Evolutionary conservation across 1,284 basidiomycete species (phyloP).

Genomic region (Boletus mariae): DNA sequence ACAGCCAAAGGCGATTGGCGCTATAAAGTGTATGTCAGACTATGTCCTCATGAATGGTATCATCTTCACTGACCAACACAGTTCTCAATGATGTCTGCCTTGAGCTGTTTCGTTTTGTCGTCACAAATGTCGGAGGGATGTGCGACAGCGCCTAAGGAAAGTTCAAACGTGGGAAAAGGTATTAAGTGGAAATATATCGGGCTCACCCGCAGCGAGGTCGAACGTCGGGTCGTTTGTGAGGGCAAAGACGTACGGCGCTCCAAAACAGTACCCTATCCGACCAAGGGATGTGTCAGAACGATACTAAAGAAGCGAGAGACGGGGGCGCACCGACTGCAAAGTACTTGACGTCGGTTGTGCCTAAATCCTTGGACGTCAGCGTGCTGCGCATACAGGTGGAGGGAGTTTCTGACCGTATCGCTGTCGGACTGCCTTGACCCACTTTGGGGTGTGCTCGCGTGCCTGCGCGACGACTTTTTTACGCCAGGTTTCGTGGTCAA

Average conservation of each 20-base stretch:
- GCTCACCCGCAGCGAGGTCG: constrained; percentile 44
- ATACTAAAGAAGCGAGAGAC: neutral
- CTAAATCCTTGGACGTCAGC: constrained; percentile 2
- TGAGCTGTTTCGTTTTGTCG: constrained; percentile 33
- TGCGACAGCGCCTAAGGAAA: constrained; percentile 45
- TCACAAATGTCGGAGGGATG: constrained; percentile 42
- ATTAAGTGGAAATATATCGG: neutral
- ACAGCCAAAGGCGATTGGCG: constrained; percentile 50
- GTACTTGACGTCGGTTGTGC: constrained; percentile 34
- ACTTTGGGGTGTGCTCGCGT: constrained; percentile 39
- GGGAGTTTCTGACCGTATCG: constrained; percentile 37
- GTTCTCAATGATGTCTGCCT: constrained; percentile 44
- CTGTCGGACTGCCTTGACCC: constrained; percentile 47
- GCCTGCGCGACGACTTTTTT: constrained; percentile 35
- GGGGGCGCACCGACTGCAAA: constrained; percentile 35
- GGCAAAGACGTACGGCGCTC: constrained; percentile 49
- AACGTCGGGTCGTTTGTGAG: constrained; percentile 40
- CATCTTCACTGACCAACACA: constrained; percentile 40
- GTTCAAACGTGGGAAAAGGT: neutral
- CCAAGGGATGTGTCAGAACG: neutral
- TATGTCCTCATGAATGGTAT: neutral
- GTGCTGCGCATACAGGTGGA: neutral
- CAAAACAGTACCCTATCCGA: constrained; percentile 54
- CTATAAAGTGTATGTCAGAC: constrained; percentile 29
- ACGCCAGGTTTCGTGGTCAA: constrained; percentile 42